phyloP scores from a whole-genome alignment of 306 rosid genomes.

The Herpetospermum pedunculosum region DNA sequence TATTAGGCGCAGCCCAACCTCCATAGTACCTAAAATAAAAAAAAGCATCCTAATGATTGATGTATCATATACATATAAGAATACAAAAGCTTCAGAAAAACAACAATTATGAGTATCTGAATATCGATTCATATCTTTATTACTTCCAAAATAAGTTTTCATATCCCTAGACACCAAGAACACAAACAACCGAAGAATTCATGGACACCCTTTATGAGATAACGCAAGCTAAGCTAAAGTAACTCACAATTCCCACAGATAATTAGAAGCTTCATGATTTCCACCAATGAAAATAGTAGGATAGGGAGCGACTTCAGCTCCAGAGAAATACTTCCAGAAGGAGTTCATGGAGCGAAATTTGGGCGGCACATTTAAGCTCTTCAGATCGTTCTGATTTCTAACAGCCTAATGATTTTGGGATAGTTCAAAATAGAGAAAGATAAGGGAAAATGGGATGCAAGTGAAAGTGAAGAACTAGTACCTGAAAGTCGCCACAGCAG shows the following conservation, averaged over 20 bases:
- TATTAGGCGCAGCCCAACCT: conserved; percentile 97
- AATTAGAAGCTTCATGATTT: conserved; percentile 91
- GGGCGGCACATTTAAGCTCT: conserved; percentile 58
- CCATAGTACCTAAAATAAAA: conserved; percentile 62
- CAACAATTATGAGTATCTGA: too few species aligned
- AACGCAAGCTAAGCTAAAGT: conserved; percentile 1
- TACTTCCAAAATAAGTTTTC: background rate
- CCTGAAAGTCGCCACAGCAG: conserved; percentile 97
- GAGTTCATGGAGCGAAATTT: conserved; percentile 58
- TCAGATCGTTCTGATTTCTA: conserved; percentile 66
- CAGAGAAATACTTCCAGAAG: conserved; percentile 95
- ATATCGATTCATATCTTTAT: too few species aligned
- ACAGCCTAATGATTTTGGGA: conserved; percentile 40
- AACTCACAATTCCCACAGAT: conserved; percentile 87
- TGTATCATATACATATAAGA: background rate
- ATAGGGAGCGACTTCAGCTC: conserved; percentile 61
- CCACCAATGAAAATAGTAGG: conserved; percentile 95
- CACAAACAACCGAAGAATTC: background rate
- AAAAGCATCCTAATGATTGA: background rate
- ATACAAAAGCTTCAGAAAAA: background rate
- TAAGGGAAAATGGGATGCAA: background rate
- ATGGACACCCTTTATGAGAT: background rate
- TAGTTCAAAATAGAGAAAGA: background rate
- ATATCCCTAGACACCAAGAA: background rate
- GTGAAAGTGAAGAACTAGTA: background rate